Conservation (phyloP, 2,329 filamentous ascomycete species). For the Cordyceps militaris region DNA sequence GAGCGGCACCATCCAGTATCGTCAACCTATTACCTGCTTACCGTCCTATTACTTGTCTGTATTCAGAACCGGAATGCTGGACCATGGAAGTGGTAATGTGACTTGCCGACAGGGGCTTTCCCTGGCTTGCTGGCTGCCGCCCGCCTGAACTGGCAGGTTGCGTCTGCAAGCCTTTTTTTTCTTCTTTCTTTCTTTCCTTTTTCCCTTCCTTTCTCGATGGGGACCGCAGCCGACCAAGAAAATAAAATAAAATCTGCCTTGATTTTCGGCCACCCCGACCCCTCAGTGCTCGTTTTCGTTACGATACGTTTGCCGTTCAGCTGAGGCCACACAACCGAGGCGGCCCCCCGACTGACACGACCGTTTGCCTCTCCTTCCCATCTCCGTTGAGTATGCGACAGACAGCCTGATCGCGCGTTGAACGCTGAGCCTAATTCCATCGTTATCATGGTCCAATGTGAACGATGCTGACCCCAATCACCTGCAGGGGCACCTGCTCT, state of each 20-base stretch:
- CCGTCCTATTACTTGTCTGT: background rate
- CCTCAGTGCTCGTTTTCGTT: background rate
- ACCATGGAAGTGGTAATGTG: constrained; percentile 7
- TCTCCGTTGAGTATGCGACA: background rate
- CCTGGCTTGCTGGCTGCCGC: background rate
- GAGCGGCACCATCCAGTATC: background rate
- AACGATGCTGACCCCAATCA: background rate
- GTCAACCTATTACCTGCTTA: background rate
- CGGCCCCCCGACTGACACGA: background rate
- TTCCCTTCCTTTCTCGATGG: background rate
- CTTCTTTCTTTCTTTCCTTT: background rate
- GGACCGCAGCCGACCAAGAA: background rate
- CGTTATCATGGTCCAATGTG: background rate
- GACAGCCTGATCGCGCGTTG: background rate
- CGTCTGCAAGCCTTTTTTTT: background rate
- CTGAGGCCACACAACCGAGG: background rate
- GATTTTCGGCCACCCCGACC: constrained; percentile 1
- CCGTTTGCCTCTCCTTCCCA: background rate
- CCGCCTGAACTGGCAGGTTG: constrained; percentile 6
- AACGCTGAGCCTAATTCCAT: background rate
- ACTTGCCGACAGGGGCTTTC: background rate
- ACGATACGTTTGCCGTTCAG: background rate
- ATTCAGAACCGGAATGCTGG: background rate
- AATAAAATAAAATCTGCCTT: background rate
- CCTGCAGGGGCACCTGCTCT: constrained; percentile 1